These are phyloP conservation scores for Lophiotrema nucula DNA, from an alignment of 495 filamentous ascomycete genomes.

Conservation along the genomic window DNA sequence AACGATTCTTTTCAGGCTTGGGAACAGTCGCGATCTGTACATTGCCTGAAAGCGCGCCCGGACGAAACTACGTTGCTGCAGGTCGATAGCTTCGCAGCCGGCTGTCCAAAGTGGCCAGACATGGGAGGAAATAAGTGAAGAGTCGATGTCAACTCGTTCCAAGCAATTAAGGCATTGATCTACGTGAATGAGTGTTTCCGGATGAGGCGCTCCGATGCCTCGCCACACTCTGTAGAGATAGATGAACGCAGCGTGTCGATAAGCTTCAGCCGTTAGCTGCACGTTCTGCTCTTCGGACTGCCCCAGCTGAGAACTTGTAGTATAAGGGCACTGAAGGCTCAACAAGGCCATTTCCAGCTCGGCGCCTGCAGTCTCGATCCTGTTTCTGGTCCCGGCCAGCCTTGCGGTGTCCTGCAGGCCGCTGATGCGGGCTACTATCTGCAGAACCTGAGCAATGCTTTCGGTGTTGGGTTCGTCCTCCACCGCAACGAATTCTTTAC, in stretches of 20 bases:
- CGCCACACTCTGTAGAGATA: constrained; percentile 8
- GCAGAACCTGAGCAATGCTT: constrained; percentile 3
- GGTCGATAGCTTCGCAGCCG: constrained; percentile 1
- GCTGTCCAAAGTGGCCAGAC: constrained; percentile 4
- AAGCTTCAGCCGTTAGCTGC: not conserved
- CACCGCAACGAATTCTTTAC: not conserved
- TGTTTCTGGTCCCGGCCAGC: not conserved
- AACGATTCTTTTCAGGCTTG: not conserved
- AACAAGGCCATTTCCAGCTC: not conserved
- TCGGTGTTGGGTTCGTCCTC: not conserved
- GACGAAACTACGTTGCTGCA: not conserved
- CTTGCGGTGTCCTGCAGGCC: not conserved
- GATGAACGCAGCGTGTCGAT: constrained; percentile 8
- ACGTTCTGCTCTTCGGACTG: not conserved
- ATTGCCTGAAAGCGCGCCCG: not conserved
- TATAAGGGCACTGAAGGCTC: not conserved
- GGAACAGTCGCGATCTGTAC: not conserved
- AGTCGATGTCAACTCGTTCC: not conserved
- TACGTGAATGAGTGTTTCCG: not conserved
- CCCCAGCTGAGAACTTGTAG: not conserved
- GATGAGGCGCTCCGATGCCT: not conserved
- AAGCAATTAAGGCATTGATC: not conserved
- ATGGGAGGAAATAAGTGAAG: not conserved
- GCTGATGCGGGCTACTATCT: not conserved
- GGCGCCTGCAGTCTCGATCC: not conserved